These are phyloP conservation scores for Aspergillus novoparasiticus DNA, from an alignment of 2,329 filamentous ascomycete genomes.

Conservation along the genomic window DNA sequence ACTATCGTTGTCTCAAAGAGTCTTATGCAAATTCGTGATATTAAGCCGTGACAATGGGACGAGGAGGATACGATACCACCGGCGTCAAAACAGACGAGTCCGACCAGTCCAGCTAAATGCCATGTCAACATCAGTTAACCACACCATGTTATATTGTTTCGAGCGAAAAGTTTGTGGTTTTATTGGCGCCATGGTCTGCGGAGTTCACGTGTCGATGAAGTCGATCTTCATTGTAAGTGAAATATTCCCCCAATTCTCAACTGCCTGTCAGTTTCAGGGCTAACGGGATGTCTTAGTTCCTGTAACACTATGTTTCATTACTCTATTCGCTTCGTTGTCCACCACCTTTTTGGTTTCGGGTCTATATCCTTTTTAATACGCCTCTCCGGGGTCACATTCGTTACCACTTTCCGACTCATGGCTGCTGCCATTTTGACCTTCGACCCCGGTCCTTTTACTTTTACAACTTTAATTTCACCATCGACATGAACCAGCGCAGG, in stretches of 20 bases:
- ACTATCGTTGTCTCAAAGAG: slow-evolving; percentile 36
- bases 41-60: slow-evolving; percentile 52
- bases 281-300: slow-evolving; percentile 25
- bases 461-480: slow-evolving; percentile 18
- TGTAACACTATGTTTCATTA: slow-evolving; percentile 34
- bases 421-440: slow-evolving; percentile 31
- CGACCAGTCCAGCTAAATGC: slow-evolving; percentile 37
- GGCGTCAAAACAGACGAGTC: slow-evolving; percentile 50
- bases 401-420: slow-evolving; percentile 23
- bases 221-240: slow-evolving; percentile 33
- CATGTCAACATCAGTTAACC: slow-evolving; percentile 24
- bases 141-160: slow-evolving; percentile 21
- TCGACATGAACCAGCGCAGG: slow-evolving; percentile 23
- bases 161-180: slow-evolving; percentile 26
- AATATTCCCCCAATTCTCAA: not conserved
- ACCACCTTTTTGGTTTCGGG: slow-evolving; percentile 21
- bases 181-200: slow-evolving; percentile 28
- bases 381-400: slow-evolving; percentile 18
- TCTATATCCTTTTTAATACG: slow-evolving; percentile 33
- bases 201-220: slow-evolving; percentile 31
- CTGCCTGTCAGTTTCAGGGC: slow-evolving; percentile 20
- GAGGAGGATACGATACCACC: slow-evolving; percentile 56
- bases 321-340: slow-evolving; percentile 22
- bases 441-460: slow-evolving; percentile 20
- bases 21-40: slow-evolving; percentile 46